Conservation (phyloP, 176 grass and related monocot species). For the Phragmites australis region DNA sequence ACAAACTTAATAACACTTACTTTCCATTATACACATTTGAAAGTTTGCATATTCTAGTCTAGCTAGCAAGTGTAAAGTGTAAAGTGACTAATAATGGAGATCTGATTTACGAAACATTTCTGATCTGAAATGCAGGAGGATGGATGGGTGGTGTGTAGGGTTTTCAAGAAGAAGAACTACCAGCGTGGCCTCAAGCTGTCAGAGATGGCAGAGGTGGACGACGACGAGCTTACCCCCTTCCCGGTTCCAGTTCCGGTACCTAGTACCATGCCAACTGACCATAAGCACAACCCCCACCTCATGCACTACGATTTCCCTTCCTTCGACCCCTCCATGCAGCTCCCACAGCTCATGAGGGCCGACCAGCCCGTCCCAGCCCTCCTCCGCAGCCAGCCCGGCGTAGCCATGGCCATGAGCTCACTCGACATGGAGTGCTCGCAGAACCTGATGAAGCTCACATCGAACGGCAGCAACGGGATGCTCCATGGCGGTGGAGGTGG, state of each 20-base stretch:
- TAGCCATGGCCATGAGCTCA: slow-evolving; percentile 45
- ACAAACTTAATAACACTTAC: not conserved
- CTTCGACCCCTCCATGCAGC: slow-evolving; percentile 73
- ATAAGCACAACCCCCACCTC: slow-evolving; percentile 52
- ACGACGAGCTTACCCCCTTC: slow-evolving; percentile 63
- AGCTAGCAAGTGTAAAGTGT: not conserved
- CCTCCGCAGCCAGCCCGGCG: slow-evolving; percentile 23
- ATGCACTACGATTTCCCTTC: slow-evolving; percentile 62
- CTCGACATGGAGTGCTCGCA: slow-evolving; percentile 65
- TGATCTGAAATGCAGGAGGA: slow-evolving; percentile 71
- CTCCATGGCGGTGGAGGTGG: slow-evolving; percentile 23
- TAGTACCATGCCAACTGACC: slow-evolving; percentile 26
- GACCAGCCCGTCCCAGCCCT: slow-evolving; percentile 48
- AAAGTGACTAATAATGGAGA: not conserved
- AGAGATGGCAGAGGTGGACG: slow-evolving; percentile 41
- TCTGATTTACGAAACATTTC: not conserved
- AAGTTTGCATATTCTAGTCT: not conserved
- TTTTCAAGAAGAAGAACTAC: slow-evolving; percentile 95
- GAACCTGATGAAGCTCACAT: slow-evolving; percentile 77
- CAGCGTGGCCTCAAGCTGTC: slow-evolving; percentile 47
- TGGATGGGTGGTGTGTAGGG: slow-evolving; percentile 98
- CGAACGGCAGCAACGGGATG: slow-evolving; percentile 7
- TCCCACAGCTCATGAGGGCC: slow-evolving; percentile 76
- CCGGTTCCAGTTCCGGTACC: not conserved
- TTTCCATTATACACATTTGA: not conserved